A percentile compares a stretch with the other conserved stretches of the same genome.
These are phyloP conservation scores for Cercospora sesami DNA, from an alignment of 2,329 filamentous ascomycete genomes.

Conservation along the genomic window DNA sequence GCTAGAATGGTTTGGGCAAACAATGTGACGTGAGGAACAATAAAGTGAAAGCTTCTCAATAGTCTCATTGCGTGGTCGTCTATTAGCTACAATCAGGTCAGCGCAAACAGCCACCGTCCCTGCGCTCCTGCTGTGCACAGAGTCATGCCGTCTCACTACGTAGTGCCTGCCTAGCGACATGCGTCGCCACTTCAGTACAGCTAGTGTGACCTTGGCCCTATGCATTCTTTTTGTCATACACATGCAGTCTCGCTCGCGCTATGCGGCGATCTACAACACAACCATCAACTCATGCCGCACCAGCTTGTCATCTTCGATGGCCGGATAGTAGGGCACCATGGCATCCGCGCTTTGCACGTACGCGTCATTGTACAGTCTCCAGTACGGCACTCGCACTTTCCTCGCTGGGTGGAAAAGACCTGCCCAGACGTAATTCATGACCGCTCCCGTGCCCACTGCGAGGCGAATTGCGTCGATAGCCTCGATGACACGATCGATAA, in stretches of 20 bases:
- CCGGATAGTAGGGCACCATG: slow-evolving; percentile 95
- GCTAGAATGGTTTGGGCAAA: background rate
- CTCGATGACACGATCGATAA: slow-evolving; percentile 96
- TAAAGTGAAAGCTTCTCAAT: background rate
- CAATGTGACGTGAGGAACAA: background rate
- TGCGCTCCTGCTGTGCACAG: background rate
- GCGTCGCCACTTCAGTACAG: background rate
- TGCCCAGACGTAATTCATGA: slow-evolving; percentile 98
- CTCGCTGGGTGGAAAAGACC: slow-evolving; percentile 94
- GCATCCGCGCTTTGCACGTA: slow-evolving; percentile 92
- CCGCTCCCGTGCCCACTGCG: slow-evolving; percentile 84
- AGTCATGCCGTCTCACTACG: background rate
- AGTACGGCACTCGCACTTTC: slow-evolving; percentile 93
- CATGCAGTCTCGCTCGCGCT: background rate
- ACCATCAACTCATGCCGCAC: slow-evolving; percentile 57
- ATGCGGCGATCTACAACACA: slow-evolving; percentile 19
- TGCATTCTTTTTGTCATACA: background rate
- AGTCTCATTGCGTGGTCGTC: background rate
- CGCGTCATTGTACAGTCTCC: slow-evolving; percentile 94
- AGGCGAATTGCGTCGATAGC: slow-evolving; percentile 95
- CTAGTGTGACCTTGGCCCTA: background rate
- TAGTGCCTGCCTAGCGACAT: background rate
- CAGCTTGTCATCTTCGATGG: slow-evolving; percentile 75
- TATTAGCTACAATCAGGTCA: background rate
- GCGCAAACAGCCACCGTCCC: background rate